Evolutionary conservation across 371 early-diverging fungal genomes (phyloP).

Genomic region (Synchytrium microbalum): DNA sequence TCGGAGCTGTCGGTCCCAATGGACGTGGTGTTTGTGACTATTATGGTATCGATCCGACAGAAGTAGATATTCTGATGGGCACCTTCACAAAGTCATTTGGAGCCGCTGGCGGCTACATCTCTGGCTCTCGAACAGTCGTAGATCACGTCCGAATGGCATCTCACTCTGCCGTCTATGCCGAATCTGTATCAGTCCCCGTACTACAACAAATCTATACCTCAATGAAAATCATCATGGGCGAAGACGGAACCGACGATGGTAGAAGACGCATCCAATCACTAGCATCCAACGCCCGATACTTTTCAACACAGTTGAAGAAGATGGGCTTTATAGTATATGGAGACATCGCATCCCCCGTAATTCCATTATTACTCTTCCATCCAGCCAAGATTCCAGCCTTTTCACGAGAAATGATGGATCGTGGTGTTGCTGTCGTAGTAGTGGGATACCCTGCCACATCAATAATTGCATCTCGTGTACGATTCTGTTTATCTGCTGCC

Average conservation of each 20-base stretch:
- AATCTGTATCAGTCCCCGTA: conserved; percentile 89
- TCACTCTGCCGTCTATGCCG: conserved; percentile 87
- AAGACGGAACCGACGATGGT: conserved; percentile 74
- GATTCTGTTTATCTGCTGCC: conserved; percentile 95
- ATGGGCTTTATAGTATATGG: conserved; percentile 97
- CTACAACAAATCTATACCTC: conserved; percentile 88
- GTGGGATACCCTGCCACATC: conserved; percentile 98
- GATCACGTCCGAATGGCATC: conserved; percentile 73
- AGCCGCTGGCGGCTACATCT: conserved; percentile 97
- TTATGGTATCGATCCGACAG: conserved; percentile 73
- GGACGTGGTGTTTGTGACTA: conserved; percentile 98
- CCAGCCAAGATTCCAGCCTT: conserved; percentile 98
- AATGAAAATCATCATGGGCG: conserved; percentile 83
- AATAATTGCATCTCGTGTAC: conserved; percentile 91
- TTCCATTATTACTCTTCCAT: conserved; percentile 95
- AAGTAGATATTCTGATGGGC: conserved; percentile 98
- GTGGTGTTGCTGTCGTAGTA: conserved; percentile 95
- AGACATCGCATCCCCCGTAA: conserved; percentile 86
- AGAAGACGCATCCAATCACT: conserved; percentile 72
- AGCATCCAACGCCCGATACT: conserved; percentile 81
- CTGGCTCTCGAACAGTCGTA: conserved; percentile 72
- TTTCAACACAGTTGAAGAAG: conserved; percentile 70
- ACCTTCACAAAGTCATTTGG: conserved; percentile 99
- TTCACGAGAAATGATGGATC: conserved; percentile 81
- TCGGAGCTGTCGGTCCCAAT: conserved; percentile 76